Conservation (phyloP, 257 asterid genomes). For the Euphrasia confusa region DNA sequence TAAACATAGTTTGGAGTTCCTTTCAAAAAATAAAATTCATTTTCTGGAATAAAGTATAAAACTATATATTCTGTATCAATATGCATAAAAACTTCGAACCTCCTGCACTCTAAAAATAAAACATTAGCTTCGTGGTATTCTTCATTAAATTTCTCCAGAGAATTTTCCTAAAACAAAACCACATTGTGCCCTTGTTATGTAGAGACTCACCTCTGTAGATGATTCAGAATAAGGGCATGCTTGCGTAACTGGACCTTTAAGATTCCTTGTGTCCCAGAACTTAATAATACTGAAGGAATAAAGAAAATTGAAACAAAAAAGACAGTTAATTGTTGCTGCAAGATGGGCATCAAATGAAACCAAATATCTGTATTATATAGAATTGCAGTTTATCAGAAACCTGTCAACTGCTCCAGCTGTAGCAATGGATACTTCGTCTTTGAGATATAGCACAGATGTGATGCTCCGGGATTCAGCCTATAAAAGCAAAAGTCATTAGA, state of each 20-base stretch:
- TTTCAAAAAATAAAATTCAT: background rate
- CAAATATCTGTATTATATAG: constrained; percentile 10
- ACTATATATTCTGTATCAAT: background rate
- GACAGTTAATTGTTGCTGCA: constrained; percentile 16
- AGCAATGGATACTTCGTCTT: constrained; percentile 76
- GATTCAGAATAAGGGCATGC: constrained; percentile 55
- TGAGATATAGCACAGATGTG: constrained; percentile 85
- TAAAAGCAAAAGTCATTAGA: constrained; percentile 13
- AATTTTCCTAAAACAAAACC: background rate
- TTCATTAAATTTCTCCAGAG: background rate
- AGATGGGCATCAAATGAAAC: constrained; percentile 18
- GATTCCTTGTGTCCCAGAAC: constrained; percentile 89
- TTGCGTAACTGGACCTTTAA: constrained; percentile 62
- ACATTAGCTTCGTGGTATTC: background rate
- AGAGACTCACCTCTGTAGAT: constrained; percentile 42
- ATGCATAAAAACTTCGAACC: background rate
- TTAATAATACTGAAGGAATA: constrained; percentile 49
- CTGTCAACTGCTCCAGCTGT: constrained; percentile 99
- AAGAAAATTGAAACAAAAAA: constrained; percentile 6
- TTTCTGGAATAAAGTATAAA: background rate
- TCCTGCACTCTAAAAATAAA: background rate
- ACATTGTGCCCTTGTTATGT: background rate
- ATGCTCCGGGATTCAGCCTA: constrained; percentile 76
- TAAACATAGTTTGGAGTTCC: background rate
- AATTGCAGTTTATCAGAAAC: constrained; percentile 29